These are phyloP conservation scores for Dalbergia cultrata DNA, from an alignment of 306 rosid genomes.

Conservation along the genomic window DNA sequence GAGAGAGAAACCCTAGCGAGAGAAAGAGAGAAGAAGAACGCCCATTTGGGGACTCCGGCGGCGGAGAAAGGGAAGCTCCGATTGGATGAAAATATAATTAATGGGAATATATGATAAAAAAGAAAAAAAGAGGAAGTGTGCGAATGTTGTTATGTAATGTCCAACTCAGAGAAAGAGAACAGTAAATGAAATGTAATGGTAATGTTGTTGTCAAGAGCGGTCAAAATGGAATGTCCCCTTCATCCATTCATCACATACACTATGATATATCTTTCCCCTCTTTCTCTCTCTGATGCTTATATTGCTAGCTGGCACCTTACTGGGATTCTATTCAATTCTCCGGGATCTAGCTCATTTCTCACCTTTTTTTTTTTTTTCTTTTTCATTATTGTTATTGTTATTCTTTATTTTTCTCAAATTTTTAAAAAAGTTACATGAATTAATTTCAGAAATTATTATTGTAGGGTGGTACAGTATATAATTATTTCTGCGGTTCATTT, in stretches of 20 bases:
- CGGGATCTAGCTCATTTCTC: too few species aligned
- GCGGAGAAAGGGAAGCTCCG: background rate
- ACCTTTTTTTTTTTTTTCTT: too few species aligned
- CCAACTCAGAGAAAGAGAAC: background rate
- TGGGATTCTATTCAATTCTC: background rate
- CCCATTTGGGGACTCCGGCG: background rate
- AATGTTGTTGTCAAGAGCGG: conserved; percentile 33
- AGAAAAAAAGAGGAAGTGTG: background rate
- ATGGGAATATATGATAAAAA: background rate
- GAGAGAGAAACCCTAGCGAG: background rate
- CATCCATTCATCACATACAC: background rate
- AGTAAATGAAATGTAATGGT: too few species aligned
- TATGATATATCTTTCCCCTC: background rate
- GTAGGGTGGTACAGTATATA: too few species aligned
- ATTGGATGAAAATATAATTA: background rate
- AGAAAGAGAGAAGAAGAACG: background rate
- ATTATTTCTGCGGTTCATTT: too few species aligned
- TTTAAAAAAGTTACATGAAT: too few species aligned
- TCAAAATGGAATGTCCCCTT: conserved; percentile 46
- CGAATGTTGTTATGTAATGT: background rate
- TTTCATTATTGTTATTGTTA: too few species aligned
- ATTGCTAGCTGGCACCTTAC: conserved; percentile 39
- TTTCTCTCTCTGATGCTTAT: background rate
- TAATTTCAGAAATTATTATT: too few species aligned
- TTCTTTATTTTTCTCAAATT: too few species aligned